phyloP scores from a whole-genome alignment of 2,329 filamentous ascomycete genomes.

The Paraphaeosphaeria minitans region DNA sequence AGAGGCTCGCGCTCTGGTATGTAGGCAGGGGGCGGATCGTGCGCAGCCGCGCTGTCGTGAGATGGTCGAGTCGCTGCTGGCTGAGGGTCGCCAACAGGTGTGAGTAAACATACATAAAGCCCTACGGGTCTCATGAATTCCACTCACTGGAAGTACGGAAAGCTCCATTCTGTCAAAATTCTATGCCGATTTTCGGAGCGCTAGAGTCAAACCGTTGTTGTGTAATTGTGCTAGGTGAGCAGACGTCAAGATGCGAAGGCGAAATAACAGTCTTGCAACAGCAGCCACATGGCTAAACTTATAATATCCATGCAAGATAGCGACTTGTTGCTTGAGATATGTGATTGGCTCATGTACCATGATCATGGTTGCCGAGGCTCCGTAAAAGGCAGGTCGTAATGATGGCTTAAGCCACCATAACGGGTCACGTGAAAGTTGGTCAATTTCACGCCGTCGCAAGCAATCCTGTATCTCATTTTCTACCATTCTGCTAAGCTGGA shows the following conservation, averaged over 20 bases:
- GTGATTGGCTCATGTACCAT: neutral
- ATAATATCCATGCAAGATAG: neutral
- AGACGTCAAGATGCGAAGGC: neutral
- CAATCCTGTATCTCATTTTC: too few relatives aligned
- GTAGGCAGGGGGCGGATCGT: neutral
- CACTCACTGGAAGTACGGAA: neutral
- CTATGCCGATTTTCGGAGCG: neutral
- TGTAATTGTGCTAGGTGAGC: neutral
- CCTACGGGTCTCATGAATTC: neutral
- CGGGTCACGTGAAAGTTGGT: too few relatives aligned
- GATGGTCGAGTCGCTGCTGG: neutral
- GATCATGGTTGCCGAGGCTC: neutral
- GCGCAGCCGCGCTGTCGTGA: neutral
- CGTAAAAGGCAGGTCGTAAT: neutral
- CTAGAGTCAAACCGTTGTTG: neutral
- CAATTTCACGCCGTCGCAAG: too few relatives aligned
- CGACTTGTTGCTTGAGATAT: neutral
- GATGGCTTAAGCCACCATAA: neutral
- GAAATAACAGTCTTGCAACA: neutral
- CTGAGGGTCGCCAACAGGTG: neutral
- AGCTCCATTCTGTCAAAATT: neutral
- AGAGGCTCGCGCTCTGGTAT: neutral
- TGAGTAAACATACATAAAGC: neutral
- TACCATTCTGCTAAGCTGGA: too few relatives aligned
- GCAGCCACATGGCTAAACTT: neutral